Percentiles rank a stretch among this genome's conserved stretches.
Conservation (phyloP, 306 rosid species). For the Acmispon strigosus region DNA sequence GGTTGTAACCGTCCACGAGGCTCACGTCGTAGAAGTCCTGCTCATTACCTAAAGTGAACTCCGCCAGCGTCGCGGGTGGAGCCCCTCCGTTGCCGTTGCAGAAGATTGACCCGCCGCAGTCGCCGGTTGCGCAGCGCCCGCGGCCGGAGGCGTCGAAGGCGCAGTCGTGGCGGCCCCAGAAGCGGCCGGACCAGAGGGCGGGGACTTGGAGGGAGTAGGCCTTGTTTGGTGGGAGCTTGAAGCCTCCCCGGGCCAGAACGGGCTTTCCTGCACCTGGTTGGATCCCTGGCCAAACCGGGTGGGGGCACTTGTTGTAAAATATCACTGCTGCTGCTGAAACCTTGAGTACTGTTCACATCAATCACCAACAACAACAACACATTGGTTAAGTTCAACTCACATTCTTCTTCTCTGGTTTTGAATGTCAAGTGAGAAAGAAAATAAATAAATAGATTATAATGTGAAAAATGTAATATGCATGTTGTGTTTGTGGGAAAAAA, state of each 20-base stretch:
- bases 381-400: background rate
- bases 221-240: slow-evolving; percentile 55
- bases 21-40: slow-evolving; percentile 93
- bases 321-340: slow-evolving; percentile 43
- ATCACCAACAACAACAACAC: background rate
- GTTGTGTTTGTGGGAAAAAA: background rate
- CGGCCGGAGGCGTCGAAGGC: slow-evolving; percentile 67
- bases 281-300: slow-evolving; percentile 95
- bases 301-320: slow-evolving; percentile 62
- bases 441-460: no score
- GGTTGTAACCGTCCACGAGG: slow-evolving; percentile 88
- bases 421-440: no score
- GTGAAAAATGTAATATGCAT: background rate
- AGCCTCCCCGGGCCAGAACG: slow-evolving; percentile 77
- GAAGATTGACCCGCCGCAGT: slow-evolving; percentile 85
- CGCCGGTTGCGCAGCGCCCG: slow-evolving; percentile 86
- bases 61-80: slow-evolving; percentile 87
- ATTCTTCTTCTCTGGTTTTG: no score
- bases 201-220: slow-evolving; percentile 61
- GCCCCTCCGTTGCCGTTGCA: slow-evolving; percentile 80
- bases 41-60: slow-evolving; percentile 76
- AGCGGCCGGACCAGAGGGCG: slow-evolving; percentile 87
- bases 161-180: slow-evolving; percentile 98
- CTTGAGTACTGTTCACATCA: slow-evolving; percentile 12
- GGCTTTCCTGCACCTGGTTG: slow-evolving; percentile 89